phyloP scores from a whole-genome alignment of 2,329 filamentous ascomycete species.

The Ceratocystis destructans region DNA sequence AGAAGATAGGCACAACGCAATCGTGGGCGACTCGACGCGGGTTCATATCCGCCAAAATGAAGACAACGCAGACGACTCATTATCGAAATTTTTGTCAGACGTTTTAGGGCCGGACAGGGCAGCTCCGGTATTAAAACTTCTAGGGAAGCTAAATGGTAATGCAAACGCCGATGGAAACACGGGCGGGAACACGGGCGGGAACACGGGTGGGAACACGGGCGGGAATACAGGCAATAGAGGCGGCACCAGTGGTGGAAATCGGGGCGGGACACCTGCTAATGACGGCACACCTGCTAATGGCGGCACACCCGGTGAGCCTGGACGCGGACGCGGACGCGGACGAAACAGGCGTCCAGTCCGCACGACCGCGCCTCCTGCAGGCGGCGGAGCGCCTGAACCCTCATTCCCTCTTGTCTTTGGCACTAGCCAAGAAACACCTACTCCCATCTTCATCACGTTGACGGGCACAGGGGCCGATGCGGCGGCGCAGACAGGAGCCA shows the following conservation, averaged over 20 bases:
- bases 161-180: not conserved
- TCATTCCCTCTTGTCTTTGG: not conserved
- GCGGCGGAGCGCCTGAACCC: not conserved
- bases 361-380: conserved; percentile 9
- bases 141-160: not conserved
- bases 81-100: not conserved
- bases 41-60: conserved; percentile 1
- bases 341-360: conserved; percentile 4
- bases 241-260: not conserved
- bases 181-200: not conserved
- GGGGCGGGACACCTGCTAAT: not conserved
- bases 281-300: not conserved
- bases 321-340: not conserved
- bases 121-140: not conserved
- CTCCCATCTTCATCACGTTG: conserved; percentile 14
- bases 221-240: not conserved
- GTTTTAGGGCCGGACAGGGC: not conserved
- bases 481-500: not conserved
- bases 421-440: conserved; percentile 12
- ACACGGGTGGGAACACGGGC: not conserved
- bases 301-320: not conserved
- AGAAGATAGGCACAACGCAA: not conserved
- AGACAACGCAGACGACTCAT: not conserved
- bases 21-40: not conserved
- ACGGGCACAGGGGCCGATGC: not conserved